These are phyloP conservation scores for Ceriops decandra DNA, from an alignment of 345 rosid genomes.

Conservation along the genomic window DNA sequence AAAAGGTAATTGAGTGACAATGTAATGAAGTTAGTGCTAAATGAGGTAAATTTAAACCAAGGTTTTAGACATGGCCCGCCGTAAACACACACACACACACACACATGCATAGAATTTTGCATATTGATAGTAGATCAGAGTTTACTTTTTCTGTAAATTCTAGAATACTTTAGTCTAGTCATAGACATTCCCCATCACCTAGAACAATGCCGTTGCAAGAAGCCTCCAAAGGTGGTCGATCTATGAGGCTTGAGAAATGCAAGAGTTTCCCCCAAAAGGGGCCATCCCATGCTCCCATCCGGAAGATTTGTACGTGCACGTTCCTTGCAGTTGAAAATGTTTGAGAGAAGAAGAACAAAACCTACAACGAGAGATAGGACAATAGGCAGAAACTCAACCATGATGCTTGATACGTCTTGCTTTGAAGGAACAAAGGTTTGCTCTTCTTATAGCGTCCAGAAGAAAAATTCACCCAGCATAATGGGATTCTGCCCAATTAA, in stretches of 20 bases:
- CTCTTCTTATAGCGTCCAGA: background rate
- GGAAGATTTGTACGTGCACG: conserved; percentile 32
- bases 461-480: background rate
- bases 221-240: conserved; percentile 58
- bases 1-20: background rate
- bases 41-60: too few species aligned
- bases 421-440: background rate
- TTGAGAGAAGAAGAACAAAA: conserved; percentile 13
- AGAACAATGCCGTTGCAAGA: conserved; percentile 60
- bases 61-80: too few species aligned
- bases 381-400: conserved; percentile 13
- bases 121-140: too few species aligned
- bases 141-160: too few species aligned
- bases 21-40: too few species aligned
- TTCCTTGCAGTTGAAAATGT: background rate
- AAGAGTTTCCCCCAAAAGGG: conserved; percentile 66
- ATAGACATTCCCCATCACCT: conserved; percentile 33
- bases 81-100: too few species aligned
- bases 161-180: too few species aligned
- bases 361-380: conserved; percentile 15
- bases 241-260: conserved; percentile 73
- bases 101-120: too few species aligned
- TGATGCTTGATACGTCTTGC: background rate
- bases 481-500: too few species aligned
- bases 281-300: conserved; percentile 75